Evolutionary conservation across 441 rosid genomes (phyloP).

Genomic region (Geranium incanum): DNA sequence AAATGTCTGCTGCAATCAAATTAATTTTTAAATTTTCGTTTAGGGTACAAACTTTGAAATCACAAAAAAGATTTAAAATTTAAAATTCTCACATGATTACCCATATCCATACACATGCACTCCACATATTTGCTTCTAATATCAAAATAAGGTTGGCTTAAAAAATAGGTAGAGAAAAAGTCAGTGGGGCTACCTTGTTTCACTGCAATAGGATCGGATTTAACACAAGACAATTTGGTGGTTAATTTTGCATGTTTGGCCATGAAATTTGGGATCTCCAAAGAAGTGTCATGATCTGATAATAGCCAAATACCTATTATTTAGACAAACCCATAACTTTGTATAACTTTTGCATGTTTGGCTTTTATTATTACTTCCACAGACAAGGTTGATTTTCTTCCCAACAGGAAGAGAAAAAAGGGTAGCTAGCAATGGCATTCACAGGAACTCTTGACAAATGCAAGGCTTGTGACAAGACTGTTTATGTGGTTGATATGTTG

Average conservation of each 20-base stretch:
- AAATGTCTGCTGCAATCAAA: too few relatives aligned
- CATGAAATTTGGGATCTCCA: slow-evolving; percentile 1
- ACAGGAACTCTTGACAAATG: slow-evolving; percentile 90
- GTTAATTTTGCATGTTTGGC: not conserved
- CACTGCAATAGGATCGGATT: not conserved
- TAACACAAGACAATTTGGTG: not conserved
- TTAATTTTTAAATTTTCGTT: too few relatives aligned
- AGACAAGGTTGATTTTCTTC: slow-evolving; percentile 12
- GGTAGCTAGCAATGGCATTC: slow-evolving; percentile 44
- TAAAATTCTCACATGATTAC: too few relatives aligned
- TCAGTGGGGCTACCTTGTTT: not conserved
- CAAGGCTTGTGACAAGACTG: slow-evolving; percentile 89
- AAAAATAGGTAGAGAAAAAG: not conserved
- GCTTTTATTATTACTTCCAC: slow-evolving; percentile 25
- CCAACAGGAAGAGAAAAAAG: not conserved
- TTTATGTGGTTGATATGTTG: slow-evolving; percentile 75
- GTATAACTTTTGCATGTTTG: slow-evolving; percentile 23
- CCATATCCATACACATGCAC: too few relatives aligned
- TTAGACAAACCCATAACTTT: slow-evolving; percentile 32
- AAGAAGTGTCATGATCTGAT: slow-evolving; percentile 25
- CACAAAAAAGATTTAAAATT: too few relatives aligned
- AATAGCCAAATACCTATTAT: slow-evolving; percentile 24
- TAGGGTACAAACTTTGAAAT: too few relatives aligned
- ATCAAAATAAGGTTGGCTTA: too few relatives aligned
- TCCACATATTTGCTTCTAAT: too few relatives aligned